A percentile compares a stretch with the other conserved stretches of the same genome.
Conservation (phyloP, 331 rosid species). For the Malus hybrid region DNA sequence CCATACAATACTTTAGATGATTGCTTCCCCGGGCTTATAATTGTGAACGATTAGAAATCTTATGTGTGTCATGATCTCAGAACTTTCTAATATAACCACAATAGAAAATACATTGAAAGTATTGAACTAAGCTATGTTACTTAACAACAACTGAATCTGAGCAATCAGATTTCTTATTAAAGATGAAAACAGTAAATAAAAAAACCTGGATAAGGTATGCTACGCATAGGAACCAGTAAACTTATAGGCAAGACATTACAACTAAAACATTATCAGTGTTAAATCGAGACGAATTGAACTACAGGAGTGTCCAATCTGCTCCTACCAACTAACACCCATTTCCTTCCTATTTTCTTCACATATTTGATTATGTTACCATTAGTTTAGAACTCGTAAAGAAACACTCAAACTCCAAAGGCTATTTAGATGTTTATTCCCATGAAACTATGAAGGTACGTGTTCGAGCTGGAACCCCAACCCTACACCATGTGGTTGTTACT, state of each 20-base stretch:
- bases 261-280: too few species aligned
- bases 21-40: background rate
- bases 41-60: background rate
- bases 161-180: background rate
- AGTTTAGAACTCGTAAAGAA: background rate
- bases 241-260: too few species aligned
- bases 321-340: background rate
- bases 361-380: background rate
- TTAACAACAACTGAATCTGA: background rate
- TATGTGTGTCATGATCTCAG: background rate
- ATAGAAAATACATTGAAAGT: background rate
- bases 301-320: too few species aligned
- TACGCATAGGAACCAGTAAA: too few species aligned
- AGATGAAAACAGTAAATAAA: background rate
- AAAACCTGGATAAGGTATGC: background rate
- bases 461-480: background rate
- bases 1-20: constrained; percentile 1
- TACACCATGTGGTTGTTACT: background rate
- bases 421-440: background rate
- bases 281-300: background rate
- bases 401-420: background rate
- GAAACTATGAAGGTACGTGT: background rate
- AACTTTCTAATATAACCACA: background rate
- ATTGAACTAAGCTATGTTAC: background rate
- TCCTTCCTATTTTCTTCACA: background rate